A percentile compares a stretch with the other conserved stretches of the same genome.
Evolutionary conservation across 257 asterid genomes (phyloP).

Genomic region (Solanum megistacrolobum): DNA sequence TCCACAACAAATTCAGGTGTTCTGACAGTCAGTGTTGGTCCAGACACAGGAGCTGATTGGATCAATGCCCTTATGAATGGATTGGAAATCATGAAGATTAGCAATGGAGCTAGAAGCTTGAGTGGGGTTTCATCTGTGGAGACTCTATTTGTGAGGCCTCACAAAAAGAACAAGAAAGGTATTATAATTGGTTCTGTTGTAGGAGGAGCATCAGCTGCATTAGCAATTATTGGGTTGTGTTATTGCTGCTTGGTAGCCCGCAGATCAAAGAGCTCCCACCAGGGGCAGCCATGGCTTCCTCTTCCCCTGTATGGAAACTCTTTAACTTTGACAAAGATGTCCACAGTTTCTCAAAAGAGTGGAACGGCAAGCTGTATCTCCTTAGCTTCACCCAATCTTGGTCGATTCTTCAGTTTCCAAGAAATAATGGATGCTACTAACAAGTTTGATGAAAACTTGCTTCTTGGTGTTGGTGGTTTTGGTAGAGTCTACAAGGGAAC

Average conservation of each 20-base stretch:
- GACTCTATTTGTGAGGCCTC: constrained; percentile 25
- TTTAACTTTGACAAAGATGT: constrained; percentile 44
- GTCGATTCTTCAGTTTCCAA: constrained; percentile 56
- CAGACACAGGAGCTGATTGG: constrained; percentile 31
- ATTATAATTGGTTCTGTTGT: constrained; percentile 32
- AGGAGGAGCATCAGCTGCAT: constrained; percentile 31
- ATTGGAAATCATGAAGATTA: constrained; percentile 61
- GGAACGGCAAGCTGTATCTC: constrained; percentile 64
- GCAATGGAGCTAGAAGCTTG: constrained; percentile 60
- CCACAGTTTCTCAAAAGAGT: constrained; percentile 51
- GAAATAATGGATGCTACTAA: constrained; percentile 65
- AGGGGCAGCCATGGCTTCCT: constrained; percentile 51
- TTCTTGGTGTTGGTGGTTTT: constrained; percentile 78
- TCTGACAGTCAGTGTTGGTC: constrained; percentile 57
- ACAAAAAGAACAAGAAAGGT: constrained; percentile 21
- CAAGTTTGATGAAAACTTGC: constrained; percentile 50
- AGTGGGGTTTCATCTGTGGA: constrained; percentile 44
- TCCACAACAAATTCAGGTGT: constrained; percentile 23
- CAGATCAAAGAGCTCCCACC: constrained; percentile 36
- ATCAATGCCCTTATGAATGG: constrained; percentile 61
- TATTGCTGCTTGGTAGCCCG: constrained; percentile 34
- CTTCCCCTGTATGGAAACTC: constrained; percentile 66
- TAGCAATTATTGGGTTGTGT: constrained; percentile 38
- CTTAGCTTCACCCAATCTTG: constrained; percentile 42
- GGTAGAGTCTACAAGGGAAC: constrained; percentile 71